These are phyloP conservation scores for Crithidia expoeki DNA, from an alignment of 208 protist species.

Conservation along the genomic window DNA sequence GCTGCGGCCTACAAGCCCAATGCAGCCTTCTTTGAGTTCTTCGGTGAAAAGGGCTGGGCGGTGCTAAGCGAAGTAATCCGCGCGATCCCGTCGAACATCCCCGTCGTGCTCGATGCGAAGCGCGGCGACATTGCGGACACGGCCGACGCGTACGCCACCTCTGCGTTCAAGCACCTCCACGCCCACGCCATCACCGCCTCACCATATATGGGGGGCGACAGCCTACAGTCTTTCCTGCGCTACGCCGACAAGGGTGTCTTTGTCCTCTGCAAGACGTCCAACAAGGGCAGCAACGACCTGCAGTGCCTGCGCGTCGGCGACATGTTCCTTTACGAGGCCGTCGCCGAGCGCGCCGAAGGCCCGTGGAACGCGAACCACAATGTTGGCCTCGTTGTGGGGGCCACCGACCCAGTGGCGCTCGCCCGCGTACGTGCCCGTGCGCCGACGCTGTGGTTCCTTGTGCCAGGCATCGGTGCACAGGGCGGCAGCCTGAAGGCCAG, in stretches of 20 bases:
- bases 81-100: conserved; percentile 71
- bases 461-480: conserved; percentile 87
- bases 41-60: conserved; percentile 74
- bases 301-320: conserved; percentile 71
- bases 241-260: conserved; percentile 82
- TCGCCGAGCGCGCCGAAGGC: conserved; percentile 77
- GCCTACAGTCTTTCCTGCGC: conserved; percentile 78
- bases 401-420: conserved; percentile 82
- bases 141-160: conserved; percentile 83
- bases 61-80: conserved; percentile 68
- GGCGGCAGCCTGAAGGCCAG: conserved; percentile 77
- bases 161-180: conserved; percentile 78
- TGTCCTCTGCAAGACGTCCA: conserved; percentile 90
- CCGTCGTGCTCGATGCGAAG: conserved; percentile 89
- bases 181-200: conserved; percentile 88
- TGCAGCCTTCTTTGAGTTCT: conserved; percentile 89
- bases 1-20: conserved; percentile 91
- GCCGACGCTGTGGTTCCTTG: conserved; percentile 87
- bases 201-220: conserved; percentile 90
- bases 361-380: conserved; percentile 80
- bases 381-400: conserved; percentile 86
- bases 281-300: conserved; percentile 88
- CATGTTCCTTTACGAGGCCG: conserved; percentile 74
- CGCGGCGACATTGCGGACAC: conserved; percentile 89
- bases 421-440: conserved; percentile 73